Evolutionary conservation across 441 rosid species (phyloP), one percentile per base, ranked within the genome.

Genomic region (Corymbia citriodora): DNA sequence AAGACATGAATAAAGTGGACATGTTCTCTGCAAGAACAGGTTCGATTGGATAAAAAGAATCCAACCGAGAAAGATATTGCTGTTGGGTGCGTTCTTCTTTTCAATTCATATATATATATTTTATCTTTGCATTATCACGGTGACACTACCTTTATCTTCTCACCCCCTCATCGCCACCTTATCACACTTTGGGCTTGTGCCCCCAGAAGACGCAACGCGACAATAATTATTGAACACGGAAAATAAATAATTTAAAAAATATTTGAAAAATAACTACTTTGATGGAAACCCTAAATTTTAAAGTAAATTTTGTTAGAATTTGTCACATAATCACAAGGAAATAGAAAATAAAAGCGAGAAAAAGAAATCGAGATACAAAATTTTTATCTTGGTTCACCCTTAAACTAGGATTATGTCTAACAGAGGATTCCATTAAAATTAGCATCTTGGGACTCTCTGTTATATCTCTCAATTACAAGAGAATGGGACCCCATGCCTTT

Each of bases 391-490:
- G n/a, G 25, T 59, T 59, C 25, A 1, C 65, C 14, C 65, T 59
- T 25, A 23, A 59, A 59, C 14, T 59, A 59, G n/a, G 65, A 7
- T 25, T 59, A 59, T 59, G 25, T 59, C 65, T 0, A 10, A 14
- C 10, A 25, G 14, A 25, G 65, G 25, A 59, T 59, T 29, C 12
- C 25, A 59, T 3, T 59, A 59, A 23, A 23, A 59, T 59, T 59
- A 59, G 12, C 29, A 25, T 59, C 29, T 0, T 1, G 3, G 13
- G 25, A 12, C 65, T 59, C 14, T 25, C 1, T 10, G 0, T 25
- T 29, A 25, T 19, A 59, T 59, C 65, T 13, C 25, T 59, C 65
- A 59, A 59, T 59, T 59, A 25, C 1, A 2, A 57, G n/a, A 59
- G n/a, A 59, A 29, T 59, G 25, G 65, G n/a, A 59, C 65, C 65